Percentiles rank a stretch among this genome's conserved stretches.
These are phyloP conservation scores for Nakazawaea ishiwadae DNA, from an alignment of 805 yeast species.

Conservation along the genomic window DNA sequence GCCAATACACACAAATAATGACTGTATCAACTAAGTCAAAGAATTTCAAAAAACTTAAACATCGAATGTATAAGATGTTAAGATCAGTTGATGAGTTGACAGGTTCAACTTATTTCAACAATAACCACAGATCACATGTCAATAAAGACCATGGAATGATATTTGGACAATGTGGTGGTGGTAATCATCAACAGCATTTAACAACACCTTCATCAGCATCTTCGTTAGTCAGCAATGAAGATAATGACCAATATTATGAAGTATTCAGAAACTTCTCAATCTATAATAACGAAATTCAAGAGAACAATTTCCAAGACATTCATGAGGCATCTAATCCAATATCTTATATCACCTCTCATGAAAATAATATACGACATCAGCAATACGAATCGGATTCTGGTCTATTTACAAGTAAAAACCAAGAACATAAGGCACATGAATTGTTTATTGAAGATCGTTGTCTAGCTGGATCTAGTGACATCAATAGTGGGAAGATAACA, in stretches of 20 bases:
- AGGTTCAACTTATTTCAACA: background rate
- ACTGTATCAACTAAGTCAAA: background rate
- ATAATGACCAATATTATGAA: too few species aligned
- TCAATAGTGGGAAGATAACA: too few species aligned
- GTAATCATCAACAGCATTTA: too few species aligned
- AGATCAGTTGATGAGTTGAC: background rate
- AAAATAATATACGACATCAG: background rate
- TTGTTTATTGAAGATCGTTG: background rate
- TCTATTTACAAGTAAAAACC: background rate
- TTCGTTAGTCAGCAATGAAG: too few species aligned
- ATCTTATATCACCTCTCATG: background rate
- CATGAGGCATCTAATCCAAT: too few species aligned
- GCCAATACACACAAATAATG: too few species aligned
- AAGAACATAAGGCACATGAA: background rate
- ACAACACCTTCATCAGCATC: too few species aligned
- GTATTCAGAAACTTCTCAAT: too few species aligned
- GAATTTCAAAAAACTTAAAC: background rate
- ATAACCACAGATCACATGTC: background rate
- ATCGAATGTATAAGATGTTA: constrained; percentile 1
- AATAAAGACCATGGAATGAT: background rate
- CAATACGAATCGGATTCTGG: background rate
- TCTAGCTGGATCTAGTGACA: background rate
- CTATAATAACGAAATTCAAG: too few species aligned
- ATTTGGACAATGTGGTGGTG: too few species aligned
- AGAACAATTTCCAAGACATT: too few species aligned